phyloP scores from a whole-genome alignment of 495 filamentous ascomycete species.

The Talaromyces borbonicus region DNA sequence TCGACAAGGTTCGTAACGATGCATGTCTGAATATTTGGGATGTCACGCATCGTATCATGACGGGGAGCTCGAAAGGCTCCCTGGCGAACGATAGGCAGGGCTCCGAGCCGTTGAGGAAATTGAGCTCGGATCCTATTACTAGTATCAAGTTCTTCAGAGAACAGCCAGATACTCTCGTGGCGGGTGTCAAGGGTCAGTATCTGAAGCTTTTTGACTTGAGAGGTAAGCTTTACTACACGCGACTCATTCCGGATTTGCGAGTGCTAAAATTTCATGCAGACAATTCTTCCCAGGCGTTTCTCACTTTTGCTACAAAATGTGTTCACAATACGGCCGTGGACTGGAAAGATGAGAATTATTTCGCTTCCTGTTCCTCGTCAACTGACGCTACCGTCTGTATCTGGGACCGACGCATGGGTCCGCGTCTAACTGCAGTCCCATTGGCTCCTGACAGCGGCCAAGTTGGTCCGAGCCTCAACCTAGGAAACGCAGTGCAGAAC shows the following conservation, averaged over 20 bases:
- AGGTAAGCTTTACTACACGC: too few relatives aligned
- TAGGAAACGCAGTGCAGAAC: conserved; percentile 53
- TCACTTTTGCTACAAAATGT: conserved; percentile 67
- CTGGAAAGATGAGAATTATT: conserved; percentile 84
- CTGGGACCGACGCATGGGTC: conserved; percentile 75
- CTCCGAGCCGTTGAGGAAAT: conserved; percentile 55
- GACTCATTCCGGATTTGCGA: too few relatives aligned
- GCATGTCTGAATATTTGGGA: conserved; percentile 93
- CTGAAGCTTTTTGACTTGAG: conserved; percentile 84
- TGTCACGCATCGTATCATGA: conserved; percentile 52
- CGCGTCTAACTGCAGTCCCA: conserved; percentile 33
- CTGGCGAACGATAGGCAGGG: conserved; percentile 27
- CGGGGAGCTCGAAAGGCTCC: conserved; percentile 22
- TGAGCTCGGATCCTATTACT: conserved; percentile 77
- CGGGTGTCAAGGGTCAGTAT: conserved; percentile 76
- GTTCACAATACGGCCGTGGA: conserved; percentile 89
- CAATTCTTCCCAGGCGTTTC: conserved; percentile 41
- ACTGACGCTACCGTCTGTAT: conserved; percentile 63
- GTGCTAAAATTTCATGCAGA: conserved; percentile 24
- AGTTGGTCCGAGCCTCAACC: conserved; percentile 48
- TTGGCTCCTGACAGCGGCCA: conserved; percentile 25
- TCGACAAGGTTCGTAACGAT: conserved; percentile 88
- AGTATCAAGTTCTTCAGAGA: conserved; percentile 87
- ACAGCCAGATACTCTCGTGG: conserved; percentile 71
- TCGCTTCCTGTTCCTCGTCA: conserved; percentile 71